These are phyloP conservation scores for Maudiozyma turicensis DNA, from an alignment of 805 yeast genomes.

Conservation along the genomic window DNA sequence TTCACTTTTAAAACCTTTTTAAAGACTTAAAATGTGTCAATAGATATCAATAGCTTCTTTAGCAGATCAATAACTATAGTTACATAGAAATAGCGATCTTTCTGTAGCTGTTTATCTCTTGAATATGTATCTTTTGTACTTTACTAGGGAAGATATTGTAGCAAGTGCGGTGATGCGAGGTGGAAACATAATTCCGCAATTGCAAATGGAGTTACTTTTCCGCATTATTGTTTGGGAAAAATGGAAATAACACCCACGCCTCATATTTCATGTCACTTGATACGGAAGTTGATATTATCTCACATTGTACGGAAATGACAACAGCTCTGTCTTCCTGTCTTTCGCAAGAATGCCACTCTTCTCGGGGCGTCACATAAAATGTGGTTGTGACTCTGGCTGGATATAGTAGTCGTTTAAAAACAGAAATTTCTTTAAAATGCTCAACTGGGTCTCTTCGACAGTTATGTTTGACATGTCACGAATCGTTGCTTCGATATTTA, in stretches of 20 bases:
- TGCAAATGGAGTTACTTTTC: not conserved
- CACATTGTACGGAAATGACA: not conserved
- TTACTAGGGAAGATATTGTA: not conserved
- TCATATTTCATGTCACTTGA: not conserved
- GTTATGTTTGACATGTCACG: no score
- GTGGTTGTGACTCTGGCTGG: no score
- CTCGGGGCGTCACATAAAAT: no score
- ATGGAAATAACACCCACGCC: not conserved
- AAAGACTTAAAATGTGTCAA: not conserved
- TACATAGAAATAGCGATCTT: not conserved
- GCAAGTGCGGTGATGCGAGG: not conserved
- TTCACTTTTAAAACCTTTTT: not conserved
- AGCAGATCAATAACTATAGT: not conserved
- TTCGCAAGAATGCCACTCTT: no score
- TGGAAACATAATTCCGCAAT: not conserved
- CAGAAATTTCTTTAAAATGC: no score
- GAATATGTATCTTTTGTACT: not conserved
- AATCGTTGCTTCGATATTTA: no score
- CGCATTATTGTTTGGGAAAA: not conserved
- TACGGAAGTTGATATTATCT: not conserved
- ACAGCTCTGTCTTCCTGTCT: no score
- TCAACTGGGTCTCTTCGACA: no score
- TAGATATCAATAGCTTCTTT: not conserved
- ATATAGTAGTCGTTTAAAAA: no score
- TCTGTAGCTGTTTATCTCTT: no score